Evolutionary conservation across 129 eudicot genomes (phyloP), one percentile per base, ranked within the genome.

Genomic region (Calendula officinalis): DNA sequence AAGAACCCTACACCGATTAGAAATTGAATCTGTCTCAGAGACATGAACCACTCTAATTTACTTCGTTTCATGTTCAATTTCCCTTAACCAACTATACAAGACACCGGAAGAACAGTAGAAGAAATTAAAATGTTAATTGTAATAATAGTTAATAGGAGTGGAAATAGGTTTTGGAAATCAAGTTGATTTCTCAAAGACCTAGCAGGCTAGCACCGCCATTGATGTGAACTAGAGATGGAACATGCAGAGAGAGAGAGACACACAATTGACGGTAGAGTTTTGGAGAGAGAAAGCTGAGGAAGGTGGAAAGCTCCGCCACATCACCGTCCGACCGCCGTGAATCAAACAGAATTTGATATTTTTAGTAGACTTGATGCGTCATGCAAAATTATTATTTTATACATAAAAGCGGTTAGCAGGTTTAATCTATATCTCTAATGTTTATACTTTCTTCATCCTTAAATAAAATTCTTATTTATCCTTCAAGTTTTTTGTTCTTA

Each of bases 21-120:
- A 45, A 74, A 62, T 69, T 76, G 86, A 37, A 81, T 36, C 66
- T 85, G 83, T 48, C 83, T 70, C 35, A 84, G 63, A 3, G 81
- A 60, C 63, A 80, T 75, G 75, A 81, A 72, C 52, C 79, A 37
- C 35, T 74, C 88, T 5, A 64, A 46, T 48, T 81, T 83, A 36
- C 55, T 44, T 68, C 78, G 73, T 67, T 72, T 85, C 89, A 80
- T 64, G 44, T 14, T 62, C n/a, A 42, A 62, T 54, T 62, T 12
- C 4, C 30, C 30, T 22, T 22, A 22, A 22, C 30, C 30, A 22
- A 22, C 30, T 22, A 22, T 22, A 2, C 14, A 60, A 16, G 66
- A 60, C 9, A 14, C 3, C 1, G 51, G 4, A 40, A 9, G 16
- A 43, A 6, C 6, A 14, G 15, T 13, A 15, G 6, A 48, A 47